Evolutionary conservation across 2,329 filamentous ascomycete species (phyloP).

Genomic region (Calonectria fujianensis): DNA sequence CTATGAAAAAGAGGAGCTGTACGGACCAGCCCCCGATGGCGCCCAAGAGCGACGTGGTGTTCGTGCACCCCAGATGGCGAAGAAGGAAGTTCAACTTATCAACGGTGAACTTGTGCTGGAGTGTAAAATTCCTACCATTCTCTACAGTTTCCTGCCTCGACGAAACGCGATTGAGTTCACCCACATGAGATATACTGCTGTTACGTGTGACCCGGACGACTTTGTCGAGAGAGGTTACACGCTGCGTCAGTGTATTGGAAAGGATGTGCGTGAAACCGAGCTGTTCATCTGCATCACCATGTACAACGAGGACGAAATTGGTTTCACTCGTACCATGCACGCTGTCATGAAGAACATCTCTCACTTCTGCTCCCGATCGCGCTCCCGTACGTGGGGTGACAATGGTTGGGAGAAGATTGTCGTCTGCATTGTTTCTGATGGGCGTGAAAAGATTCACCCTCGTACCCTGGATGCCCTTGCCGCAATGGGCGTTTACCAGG

Average conservation of each 20-base stretch:
- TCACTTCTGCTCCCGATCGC: constrained; percentile 94
- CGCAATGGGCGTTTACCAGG: constrained; percentile 98
- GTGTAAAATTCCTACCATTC: constrained; percentile 98
- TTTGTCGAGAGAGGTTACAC: constrained; percentile 93
- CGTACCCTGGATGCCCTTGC: constrained; percentile 95
- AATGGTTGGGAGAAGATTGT: constrained; percentile 99
- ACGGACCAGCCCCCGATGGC: constrained; percentile 90
- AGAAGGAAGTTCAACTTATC: constrained; percentile 95
- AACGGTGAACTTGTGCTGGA: constrained; percentile 98
- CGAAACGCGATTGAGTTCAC: constrained; percentile 97
- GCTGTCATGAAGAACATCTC: constrained; percentile 98
- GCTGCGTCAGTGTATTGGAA: constrained; percentile 91
- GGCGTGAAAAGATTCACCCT: constrained; percentile 91
- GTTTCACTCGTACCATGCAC: constrained; percentile 98
- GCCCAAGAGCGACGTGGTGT: constrained; percentile 92
- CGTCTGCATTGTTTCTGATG: constrained; percentile 96
- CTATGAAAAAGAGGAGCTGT: constrained; percentile 82
- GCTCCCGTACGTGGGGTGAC: constrained; percentile 97
- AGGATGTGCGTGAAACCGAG: constrained; percentile 90
- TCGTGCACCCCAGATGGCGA: constrained; percentile 89
- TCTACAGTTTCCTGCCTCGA: constrained; percentile 96
- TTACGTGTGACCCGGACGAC: constrained; percentile 98
- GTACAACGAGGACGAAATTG: constrained; percentile 99
- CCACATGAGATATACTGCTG: constrained; percentile 98
- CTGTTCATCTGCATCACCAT: constrained; percentile 98